Conservation (phyloP, 495 filamentous ascomycete genomes). For the Lineolata rhizophorae region DNA sequence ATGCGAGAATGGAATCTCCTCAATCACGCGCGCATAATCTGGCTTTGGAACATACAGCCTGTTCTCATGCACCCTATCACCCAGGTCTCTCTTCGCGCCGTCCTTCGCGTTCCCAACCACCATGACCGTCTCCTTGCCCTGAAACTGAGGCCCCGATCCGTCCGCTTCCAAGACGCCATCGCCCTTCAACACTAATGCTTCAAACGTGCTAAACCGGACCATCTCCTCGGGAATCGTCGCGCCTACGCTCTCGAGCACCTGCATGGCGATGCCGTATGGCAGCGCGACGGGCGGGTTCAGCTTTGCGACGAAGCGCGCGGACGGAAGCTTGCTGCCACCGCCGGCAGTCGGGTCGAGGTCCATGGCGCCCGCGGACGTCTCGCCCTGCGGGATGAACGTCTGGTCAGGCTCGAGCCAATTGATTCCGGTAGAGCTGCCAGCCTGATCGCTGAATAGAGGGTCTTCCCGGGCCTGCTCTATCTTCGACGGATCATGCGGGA, state of each 20-base stretch:
- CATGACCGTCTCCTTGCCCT: too few species aligned
- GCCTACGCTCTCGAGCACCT: slow-evolving; percentile 44
- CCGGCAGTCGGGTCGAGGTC: slow-evolving; percentile 15
- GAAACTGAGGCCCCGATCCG: slow-evolving; percentile 19
- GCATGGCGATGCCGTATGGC: slow-evolving; percentile 39
- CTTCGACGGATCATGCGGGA: slow-evolving; percentile 34
- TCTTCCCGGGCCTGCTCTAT: slow-evolving; percentile 12
- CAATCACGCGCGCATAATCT: slow-evolving; percentile 43
- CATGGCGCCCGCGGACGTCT: slow-evolving; percentile 29
- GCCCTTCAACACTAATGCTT: slow-evolving; percentile 33
- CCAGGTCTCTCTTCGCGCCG: slow-evolving; percentile 20
- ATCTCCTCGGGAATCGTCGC: slow-evolving; percentile 29
- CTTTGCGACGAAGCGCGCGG: slow-evolving; percentile 62
- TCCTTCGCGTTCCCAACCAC: slow-evolving; percentile 9
- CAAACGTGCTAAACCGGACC: slow-evolving; percentile 34
- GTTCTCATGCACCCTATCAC: slow-evolving; percentile 35
- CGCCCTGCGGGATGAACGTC: slow-evolving; percentile 18
- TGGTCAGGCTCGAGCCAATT: slow-evolving; percentile 43
- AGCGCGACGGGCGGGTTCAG: slow-evolving; percentile 70
- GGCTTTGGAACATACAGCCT: slow-evolving; percentile 48
- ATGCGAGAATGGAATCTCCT: slow-evolving; percentile 63
- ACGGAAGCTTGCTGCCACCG: slow-evolving; percentile 33
- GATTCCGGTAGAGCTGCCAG: slow-evolving; percentile 21
- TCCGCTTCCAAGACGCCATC: slow-evolving; percentile 13
- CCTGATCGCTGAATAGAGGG: slow-evolving; percentile 19